Evolutionary conservation across 2,329 filamentous ascomycete species (phyloP).

Genomic region (Diaporthe longicolla): DNA sequence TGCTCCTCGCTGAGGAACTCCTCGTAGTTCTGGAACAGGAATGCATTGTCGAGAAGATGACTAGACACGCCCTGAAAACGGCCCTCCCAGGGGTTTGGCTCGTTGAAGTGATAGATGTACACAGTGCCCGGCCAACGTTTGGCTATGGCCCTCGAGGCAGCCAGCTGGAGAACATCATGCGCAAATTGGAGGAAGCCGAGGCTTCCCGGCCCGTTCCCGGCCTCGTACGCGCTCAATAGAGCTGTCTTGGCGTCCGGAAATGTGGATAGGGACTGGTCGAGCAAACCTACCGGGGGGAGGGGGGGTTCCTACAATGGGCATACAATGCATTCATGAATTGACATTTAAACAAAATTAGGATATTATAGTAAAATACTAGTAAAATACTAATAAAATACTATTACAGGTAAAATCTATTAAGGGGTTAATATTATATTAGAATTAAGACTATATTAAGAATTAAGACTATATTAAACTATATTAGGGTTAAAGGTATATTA

Average conservation of each 20-base stretch:
- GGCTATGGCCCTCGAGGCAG: neutral
- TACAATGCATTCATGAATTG: no score
- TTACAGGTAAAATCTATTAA: no score
- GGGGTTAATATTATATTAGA: no score
- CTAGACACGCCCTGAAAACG: slow-evolving; percentile 55
- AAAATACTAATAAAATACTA: no score
- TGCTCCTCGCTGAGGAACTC: slow-evolving; percentile 54
- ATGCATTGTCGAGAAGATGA: slow-evolving; percentile 62
- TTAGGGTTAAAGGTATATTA: no score
- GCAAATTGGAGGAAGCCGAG: neutral
- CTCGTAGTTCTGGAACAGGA: slow-evolving; percentile 62
- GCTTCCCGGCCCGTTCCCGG: rapidly evolving
- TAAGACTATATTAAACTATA: no score
- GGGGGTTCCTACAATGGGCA: no score
- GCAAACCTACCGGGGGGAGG: no score
- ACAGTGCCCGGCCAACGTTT: neutral
- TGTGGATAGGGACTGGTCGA: neutral
- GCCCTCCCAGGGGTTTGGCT: slow-evolving; percentile 62
- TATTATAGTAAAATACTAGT: no score
- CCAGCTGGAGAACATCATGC: neutral
- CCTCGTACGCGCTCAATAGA: neutral
- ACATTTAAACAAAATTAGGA: no score
- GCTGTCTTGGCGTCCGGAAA: neutral
- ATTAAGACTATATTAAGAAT: no score
- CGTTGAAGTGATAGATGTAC: slow-evolving; percentile 57